Percentiles rank a stretch among this genome's conserved stretches.
Conservation (phyloP, 2,329 filamentous ascomycete species). For the Trichoderma lentiforme region DNA sequence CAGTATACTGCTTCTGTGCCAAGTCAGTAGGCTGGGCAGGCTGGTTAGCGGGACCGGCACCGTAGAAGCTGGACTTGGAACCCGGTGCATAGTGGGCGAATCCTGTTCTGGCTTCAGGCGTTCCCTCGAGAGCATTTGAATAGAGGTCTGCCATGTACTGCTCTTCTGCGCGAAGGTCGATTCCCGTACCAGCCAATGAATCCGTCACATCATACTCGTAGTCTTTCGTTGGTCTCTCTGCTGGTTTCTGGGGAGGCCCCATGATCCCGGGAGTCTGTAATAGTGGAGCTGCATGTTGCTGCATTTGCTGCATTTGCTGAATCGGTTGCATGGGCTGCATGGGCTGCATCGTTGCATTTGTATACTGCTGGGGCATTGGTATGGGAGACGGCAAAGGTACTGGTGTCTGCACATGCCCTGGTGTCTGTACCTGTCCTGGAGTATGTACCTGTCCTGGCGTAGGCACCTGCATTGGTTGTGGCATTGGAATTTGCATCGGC, state of each 20-base stretch:
- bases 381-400: constrained; percentile 19
- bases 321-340: constrained; percentile 23
- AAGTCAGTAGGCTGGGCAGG: constrained; percentile 46
- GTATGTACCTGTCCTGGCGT: constrained; percentile 19
- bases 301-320: constrained; percentile 24
- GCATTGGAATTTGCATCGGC: constrained; percentile 24
- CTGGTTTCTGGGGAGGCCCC: constrained; percentile 59
- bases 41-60: constrained; percentile 64
- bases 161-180: constrained; percentile 84
- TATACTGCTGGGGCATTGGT: constrained; percentile 29
- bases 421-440: background rate
- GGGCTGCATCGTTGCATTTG: constrained; percentile 30
- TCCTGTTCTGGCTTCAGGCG: constrained; percentile 48
- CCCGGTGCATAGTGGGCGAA: constrained; percentile 51
- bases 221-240: constrained; percentile 60
- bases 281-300: constrained; percentile 24
- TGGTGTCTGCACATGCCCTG: background rate
- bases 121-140: constrained; percentile 46
- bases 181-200: constrained; percentile 77
- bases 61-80: constrained; percentile 58
- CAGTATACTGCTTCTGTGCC: constrained; percentile 61
- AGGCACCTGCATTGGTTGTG: background rate
- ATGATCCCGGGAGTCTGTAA: constrained; percentile 38
- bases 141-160: constrained; percentile 71
- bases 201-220: constrained; percentile 74